Evolutionary conservation across 331 rosid species (phyloP), one percentile per base, ranked within the genome.

Genomic region (Erythrophleum ivorense): DNA sequence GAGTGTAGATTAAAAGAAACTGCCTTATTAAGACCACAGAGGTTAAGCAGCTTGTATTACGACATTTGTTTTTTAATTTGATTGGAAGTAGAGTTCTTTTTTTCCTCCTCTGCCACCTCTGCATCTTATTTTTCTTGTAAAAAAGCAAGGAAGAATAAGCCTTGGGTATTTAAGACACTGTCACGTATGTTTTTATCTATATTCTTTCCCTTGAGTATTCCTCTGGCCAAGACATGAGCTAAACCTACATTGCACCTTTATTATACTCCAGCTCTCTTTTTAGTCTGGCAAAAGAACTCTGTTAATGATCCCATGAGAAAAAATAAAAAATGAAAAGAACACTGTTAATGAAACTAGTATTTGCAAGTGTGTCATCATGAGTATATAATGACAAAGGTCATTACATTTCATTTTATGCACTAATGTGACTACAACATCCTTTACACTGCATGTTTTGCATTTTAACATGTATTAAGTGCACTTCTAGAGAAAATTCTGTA

Each of bases 381-480:
- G 34, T 50, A 21, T 8, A 3, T 50, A 6, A 77, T 64, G 73
- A 49, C 49, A 64, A 54, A 31, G 73, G 36, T n/a, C 81, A 75
- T 63, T 50, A 34, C 50, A 11, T 77, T 48, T 29, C 72, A 62
- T 46, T 63, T 71, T 62, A 6, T 77, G 36, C 73, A n/a, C 34
- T 18, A 40, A 40, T 3, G 6, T 69, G 3, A 14, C 36, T 43
- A 10, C 33, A 41, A 45, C 53, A 43, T 43, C 7, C 33, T 16
- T 69, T 69, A 69, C 16, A 45, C 18, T 5, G 9, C 58, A 46
- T 29, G 36, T 50, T 33, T 71, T 71, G 43, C 62, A 24, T 8
- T 6, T 33, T 29, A 16, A 71, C 34, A 13, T 69, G 3, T 71
- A 29, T 12, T 14, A 29, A 14, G 59, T 48, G 1, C 14, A 18